A percentile compares a stretch with the other conserved stretches of the same genome.
Conservation (phyloP, 106 monocot species). For the Posidonia australis region DNA sequence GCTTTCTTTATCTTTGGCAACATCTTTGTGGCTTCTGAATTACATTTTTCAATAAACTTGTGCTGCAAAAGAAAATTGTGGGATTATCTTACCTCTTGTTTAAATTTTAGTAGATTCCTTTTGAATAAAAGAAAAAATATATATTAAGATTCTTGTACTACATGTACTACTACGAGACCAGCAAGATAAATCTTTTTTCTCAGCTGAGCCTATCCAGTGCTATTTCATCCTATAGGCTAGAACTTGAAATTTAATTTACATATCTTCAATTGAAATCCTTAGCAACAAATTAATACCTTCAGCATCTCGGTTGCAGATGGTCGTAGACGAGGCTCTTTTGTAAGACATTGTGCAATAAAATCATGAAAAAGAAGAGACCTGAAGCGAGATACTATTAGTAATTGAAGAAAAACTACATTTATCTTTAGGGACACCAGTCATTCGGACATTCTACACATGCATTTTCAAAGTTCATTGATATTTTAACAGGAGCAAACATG, state of each 20-base stretch:
- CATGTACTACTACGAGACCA: no score
- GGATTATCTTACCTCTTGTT: not conserved
- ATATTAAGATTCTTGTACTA: no score
- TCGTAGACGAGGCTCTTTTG: slow-evolving; percentile 89
- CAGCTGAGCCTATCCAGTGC: no score
- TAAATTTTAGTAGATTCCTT: no score
- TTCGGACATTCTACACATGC: not conserved
- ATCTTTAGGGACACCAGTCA: not conserved
- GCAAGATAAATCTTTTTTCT: no score
- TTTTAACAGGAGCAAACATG: not conserved
- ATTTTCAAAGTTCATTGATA: not conserved
- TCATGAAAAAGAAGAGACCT: slow-evolving; percentile 99
- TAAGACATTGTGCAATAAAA: slow-evolving; percentile 97
- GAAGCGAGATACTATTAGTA: not conserved
- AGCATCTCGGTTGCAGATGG: slow-evolving; percentile 87
- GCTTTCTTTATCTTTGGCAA: slow-evolving; percentile 79
- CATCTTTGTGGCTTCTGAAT: slow-evolving; percentile 80
- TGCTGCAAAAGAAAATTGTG: slow-evolving; percentile 39
- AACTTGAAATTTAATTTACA: not conserved
- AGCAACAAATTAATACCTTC: slow-evolving; percentile 36
- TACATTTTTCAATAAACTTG: slow-evolving; percentile 89
- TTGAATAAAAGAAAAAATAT: no score
- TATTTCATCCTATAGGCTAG: no score
- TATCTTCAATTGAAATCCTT: not conserved
- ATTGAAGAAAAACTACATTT: not conserved